Conservation (phyloP, 495 filamentous ascomycete species). For the Hapsidospora chrysogenum region DNA sequence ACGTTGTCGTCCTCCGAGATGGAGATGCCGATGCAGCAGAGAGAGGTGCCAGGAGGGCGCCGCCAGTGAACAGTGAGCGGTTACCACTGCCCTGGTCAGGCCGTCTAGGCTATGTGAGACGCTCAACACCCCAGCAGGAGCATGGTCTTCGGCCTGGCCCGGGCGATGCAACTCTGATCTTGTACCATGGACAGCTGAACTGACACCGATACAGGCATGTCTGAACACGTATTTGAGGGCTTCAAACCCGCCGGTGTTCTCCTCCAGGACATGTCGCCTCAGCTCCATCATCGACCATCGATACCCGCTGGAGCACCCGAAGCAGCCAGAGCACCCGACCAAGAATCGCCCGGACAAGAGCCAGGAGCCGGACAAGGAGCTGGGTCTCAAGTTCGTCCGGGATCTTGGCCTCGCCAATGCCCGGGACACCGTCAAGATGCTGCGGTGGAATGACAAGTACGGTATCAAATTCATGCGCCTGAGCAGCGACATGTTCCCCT, state of each 20-base stretch:
- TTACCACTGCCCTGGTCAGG: slow-evolving; percentile 90
- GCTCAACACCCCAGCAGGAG: slow-evolving; percentile 1
- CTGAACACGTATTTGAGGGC: slow-evolving; percentile 84
- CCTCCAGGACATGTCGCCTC: slow-evolving; percentile 83
- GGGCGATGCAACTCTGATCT: background rate
- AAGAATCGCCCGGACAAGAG: slow-evolving; percentile 70
- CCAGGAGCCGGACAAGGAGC: slow-evolving; percentile 39
- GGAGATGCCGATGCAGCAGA: slow-evolving; percentile 23
- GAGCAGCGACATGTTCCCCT: slow-evolving; percentile 93
- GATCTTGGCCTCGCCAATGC: slow-evolving; percentile 67
- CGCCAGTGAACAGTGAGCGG: slow-evolving; percentile 71
- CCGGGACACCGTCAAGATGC: slow-evolving; percentile 65
- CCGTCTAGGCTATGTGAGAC: slow-evolving; percentile 69
- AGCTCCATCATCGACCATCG: slow-evolving; percentile 80
- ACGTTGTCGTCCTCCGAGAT: slow-evolving; percentile 5
- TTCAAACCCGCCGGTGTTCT: slow-evolving; percentile 75
- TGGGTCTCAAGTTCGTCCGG: slow-evolving; percentile 58
- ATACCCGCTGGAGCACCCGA: slow-evolving; percentile 58
- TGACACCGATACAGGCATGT: slow-evolving; percentile 43
- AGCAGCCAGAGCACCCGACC: slow-evolving; percentile 56
- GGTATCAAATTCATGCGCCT: slow-evolving; percentile 86
- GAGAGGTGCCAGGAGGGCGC: slow-evolving; percentile 36
- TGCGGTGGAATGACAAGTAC: slow-evolving; percentile 88
- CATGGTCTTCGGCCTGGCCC: background rate
- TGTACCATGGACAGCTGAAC: background rate